Conservation (phyloP, 805 yeast genomes). For the Ogataea methanolica region DNA sequence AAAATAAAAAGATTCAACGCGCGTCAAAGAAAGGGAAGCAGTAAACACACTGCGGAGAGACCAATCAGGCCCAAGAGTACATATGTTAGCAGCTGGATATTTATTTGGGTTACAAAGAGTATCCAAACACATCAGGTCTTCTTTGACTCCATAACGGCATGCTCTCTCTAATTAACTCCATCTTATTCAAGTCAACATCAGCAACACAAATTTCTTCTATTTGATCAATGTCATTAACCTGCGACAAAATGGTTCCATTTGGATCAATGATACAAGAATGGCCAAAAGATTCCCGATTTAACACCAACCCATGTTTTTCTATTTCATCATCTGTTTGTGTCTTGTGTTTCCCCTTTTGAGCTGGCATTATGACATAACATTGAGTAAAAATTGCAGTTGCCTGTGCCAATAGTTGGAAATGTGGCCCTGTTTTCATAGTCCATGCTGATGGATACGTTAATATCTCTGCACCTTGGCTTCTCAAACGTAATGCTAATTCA, state of each 20-base stretch:
- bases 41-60: neutral
- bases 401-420: conserved; percentile 76
- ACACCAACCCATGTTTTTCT: conserved; percentile 19
- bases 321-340: conserved; percentile 37
- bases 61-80: neutral
- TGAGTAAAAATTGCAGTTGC: conserved; percentile 90
- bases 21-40: no score
- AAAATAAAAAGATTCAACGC: no score
- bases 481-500: conserved; percentile 61
- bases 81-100: neutral
- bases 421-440: conserved; percentile 90
- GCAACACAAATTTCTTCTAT: conserved; percentile 48
- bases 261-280: conserved; percentile 87
- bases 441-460: conserved; percentile 88
- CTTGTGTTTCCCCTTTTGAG: conserved; percentile 78
- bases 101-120: conserved; percentile 21
- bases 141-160: conserved; percentile 81
- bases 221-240: conserved; percentile 41
- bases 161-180: conserved; percentile 50
- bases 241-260: conserved; percentile 76
- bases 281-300: conserved; percentile 73
- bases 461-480: conserved; percentile 70
- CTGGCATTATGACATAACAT: conserved; percentile 82
- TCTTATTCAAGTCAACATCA: conserved; percentile 53
- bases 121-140: conserved; percentile 56